phyloP scores from a whole-genome alignment of 2,329 filamentous ascomycete species.

The Thermothelomyces thermophilus region DNA sequence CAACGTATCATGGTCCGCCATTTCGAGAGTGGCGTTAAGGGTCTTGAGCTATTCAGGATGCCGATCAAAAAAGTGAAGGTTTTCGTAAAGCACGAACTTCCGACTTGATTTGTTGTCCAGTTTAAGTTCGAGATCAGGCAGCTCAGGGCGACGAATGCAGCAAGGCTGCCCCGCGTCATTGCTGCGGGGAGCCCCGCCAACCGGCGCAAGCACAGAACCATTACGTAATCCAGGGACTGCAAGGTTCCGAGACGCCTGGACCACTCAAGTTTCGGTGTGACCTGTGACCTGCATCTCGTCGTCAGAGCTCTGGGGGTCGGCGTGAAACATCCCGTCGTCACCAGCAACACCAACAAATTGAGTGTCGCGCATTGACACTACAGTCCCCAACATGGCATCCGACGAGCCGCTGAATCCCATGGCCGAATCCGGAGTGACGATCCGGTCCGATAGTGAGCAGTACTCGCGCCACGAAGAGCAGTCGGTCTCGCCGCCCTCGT shows the following conservation, averaged over 20 bases:
- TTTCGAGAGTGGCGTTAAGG: slow-evolving; percentile 19
- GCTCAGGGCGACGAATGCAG: neutral
- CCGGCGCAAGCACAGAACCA: neutral
- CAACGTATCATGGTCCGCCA: slow-evolving; percentile 39
- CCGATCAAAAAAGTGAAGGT: neutral
- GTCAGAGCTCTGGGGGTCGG: slow-evolving; percentile 13
- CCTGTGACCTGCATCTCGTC: too few relatives aligned
- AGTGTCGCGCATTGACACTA: neutral
- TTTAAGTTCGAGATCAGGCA: slow-evolving; percentile 1
- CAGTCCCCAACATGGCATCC: slow-evolving; percentile 41
- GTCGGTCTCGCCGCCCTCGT: slow-evolving; percentile 54
- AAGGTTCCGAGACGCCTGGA: neutral
- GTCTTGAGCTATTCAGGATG: neutral
- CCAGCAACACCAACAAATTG: neutral
- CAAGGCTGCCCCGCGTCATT: slow-evolving; percentile 6
- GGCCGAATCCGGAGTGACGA: slow-evolving; percentile 67
- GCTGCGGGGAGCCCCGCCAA: slow-evolving; percentile 6
- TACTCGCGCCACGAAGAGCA: slow-evolving; percentile 61
- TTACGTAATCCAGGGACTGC: neutral
- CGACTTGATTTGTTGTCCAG: slow-evolving; percentile 5
- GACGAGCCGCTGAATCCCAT: slow-evolving; percentile 49
- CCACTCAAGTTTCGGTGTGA: neutral
- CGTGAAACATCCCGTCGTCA: neutral
- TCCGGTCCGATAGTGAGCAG: slow-evolving; percentile 76
- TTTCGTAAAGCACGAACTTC: slow-evolving; percentile 10